A percentile compares a stretch with the other conserved stretches of the same genome.
phyloP scores from a whole-genome alignment of 805 yeast genomes.

The Candida railenensis region DNA sequence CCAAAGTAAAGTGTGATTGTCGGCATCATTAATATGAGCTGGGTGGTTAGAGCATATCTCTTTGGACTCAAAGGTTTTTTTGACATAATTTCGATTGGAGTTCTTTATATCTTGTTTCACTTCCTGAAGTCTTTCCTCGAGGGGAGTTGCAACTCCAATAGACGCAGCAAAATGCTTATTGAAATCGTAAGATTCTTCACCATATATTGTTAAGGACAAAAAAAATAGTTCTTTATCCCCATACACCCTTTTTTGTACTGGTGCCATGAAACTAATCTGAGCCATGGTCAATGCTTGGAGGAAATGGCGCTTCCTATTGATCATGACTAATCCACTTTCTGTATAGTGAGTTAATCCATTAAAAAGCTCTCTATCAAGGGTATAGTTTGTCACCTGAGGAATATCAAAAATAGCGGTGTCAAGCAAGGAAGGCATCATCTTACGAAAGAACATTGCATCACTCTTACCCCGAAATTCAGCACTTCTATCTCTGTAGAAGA shows the following conservation, averaged over 20 bases:
- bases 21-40: conserved; percentile 54
- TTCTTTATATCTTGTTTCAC: conserved; percentile 43
- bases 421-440: conserved; percentile 40
- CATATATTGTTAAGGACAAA: conserved; percentile 25
- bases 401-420: conserved; percentile 26
- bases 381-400: conserved; percentile 32
- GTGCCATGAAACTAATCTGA: conserved; percentile 21
- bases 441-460: conserved; percentile 45
- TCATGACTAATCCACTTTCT: conserved; percentile 38
- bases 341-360: conserved; percentile 39
- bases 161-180: conserved; percentile 34
- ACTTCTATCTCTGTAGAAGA: conserved; percentile 26
- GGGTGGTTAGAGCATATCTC: conserved; percentile 65
- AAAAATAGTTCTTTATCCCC: conserved; percentile 42
- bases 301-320: conserved; percentile 28
- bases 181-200: conserved; percentile 32
- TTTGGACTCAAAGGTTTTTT: conserved; percentile 25
- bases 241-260: conserved; percentile 23
- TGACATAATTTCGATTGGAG: conserved; percentile 18
- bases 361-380: conserved; percentile 30
- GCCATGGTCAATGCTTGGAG: conserved; percentile 33
- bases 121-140: conserved; percentile 22
- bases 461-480: conserved; percentile 31
- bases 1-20: conserved; percentile 55
- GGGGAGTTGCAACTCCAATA: conserved; percentile 33